Conservation (phyloP, 129 eudicot genomes). For the Deinandra increscens region DNA sequence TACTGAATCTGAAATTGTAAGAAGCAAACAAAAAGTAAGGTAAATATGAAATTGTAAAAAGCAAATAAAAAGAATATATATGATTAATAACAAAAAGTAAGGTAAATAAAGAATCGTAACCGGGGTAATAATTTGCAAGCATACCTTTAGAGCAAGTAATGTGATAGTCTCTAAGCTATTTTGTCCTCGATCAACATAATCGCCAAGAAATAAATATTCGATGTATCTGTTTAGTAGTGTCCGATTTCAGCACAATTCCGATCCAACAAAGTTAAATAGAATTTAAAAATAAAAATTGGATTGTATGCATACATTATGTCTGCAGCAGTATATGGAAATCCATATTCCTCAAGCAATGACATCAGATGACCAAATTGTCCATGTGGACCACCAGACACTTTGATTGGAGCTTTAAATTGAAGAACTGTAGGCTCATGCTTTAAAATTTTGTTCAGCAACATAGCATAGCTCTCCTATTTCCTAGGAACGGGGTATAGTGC, state of each 20-base stretch:
- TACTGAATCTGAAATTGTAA: too few relatives aligned
- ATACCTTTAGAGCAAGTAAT: slow-evolving; percentile 87
- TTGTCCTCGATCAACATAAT: slow-evolving; percentile 99
- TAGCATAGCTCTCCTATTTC: slow-evolving; percentile 98
- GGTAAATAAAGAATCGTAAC: background rate
- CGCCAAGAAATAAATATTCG: slow-evolving; percentile 92
- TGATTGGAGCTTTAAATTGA: slow-evolving; percentile 93
- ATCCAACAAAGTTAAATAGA: background rate
- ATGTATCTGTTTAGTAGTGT: slow-evolving; percentile 50
- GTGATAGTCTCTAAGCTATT: slow-evolving; percentile 98
- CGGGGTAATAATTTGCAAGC: slow-evolving; percentile 18
- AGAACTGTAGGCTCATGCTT: slow-evolving; percentile 93
- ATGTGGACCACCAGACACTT: slow-evolving; percentile 94
- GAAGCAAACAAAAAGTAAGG: too few relatives aligned
- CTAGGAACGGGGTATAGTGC: too few relatives aligned
- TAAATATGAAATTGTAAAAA: slow-evolving; percentile 54
- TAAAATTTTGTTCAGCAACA: slow-evolving; percentile 94
- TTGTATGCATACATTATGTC: slow-evolving; percentile 55
- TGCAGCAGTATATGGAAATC: slow-evolving; percentile 92
- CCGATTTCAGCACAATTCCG: slow-evolving; percentile 7
- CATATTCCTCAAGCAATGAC: slow-evolving; percentile 97
- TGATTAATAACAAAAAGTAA: background rate
- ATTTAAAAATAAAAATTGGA: too few relatives aligned
- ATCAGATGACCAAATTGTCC: slow-evolving; percentile 97
- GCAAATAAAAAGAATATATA: too few relatives aligned